A percentile compares a stretch with the other conserved stretches of the same genome.
Evolutionary conservation across 2,329 filamentous ascomycete genomes (phyloP).

Genomic region (Colletotrichum caudatum): DNA sequence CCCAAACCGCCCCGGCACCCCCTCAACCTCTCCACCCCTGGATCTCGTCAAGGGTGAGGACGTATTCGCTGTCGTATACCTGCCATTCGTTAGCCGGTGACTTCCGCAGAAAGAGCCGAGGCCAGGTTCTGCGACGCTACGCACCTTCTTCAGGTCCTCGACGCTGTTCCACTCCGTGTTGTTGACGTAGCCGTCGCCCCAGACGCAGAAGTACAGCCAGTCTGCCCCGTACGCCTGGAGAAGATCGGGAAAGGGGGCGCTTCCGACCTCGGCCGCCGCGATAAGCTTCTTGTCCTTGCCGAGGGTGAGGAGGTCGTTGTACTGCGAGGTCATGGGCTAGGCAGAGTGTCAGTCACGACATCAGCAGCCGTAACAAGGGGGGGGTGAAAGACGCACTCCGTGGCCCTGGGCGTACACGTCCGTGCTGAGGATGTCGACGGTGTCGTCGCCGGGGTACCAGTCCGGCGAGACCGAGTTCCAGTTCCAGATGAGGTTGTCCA

Average conservation of each 20-base stretch:
- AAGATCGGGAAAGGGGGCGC: conserved; percentile 56
- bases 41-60: conserved; percentile 52
- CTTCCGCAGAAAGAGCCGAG: neutral
- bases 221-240: conserved; percentile 59
- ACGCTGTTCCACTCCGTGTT: conserved; percentile 56
- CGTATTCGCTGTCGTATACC: conserved; percentile 50
- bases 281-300: conserved; percentile 61
- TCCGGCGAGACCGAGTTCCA: conserved; percentile 60
- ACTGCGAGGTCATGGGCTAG: conserved; percentile 57
- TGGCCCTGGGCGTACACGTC: conserved; percentile 60
- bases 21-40: conserved; percentile 47
- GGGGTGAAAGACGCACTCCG: conserved; percentile 50
- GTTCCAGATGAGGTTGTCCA: conserved; percentile 63
- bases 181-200: conserved; percentile 58
- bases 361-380: no score
- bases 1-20: neutral
- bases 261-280: conserved; percentile 60
- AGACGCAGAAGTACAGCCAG: conserved; percentile 62
- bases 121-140: fast-evolving
- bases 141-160: conserved; percentile 53
- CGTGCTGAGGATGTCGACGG: conserved; percentile 60
- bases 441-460: conserved; percentile 62
- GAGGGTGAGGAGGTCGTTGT: conserved; percentile 57
- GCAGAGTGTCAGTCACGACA: neutral
- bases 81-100: conserved; percentile 19